Evolutionary conservation across 2,329 filamentous ascomycete genomes (phyloP), one percentile per base, ranked within the genome.

Genomic region (Pseudogymnoascus verrucosus): DNA sequence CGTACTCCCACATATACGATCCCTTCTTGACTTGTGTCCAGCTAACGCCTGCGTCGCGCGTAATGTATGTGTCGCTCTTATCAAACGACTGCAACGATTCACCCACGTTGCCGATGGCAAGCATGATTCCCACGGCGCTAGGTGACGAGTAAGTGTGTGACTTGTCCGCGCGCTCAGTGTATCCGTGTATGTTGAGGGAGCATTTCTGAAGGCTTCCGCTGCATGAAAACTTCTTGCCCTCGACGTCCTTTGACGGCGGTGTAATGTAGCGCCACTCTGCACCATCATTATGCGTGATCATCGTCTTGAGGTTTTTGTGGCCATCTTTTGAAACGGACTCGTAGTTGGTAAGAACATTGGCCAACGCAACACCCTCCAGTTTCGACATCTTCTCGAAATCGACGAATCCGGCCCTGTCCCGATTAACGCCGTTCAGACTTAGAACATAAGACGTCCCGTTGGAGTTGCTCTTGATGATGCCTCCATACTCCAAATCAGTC

Each of bases 351-450:
- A 99, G 91, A 6, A 90, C 79, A 71, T 99, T 99, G 72, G 92
- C 90, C 67, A 99, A 76, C 14, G 88, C 86, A 61, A 99, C 91
- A 47, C 95, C 95, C 75, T 99, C 93, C 12, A 99, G 80, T 2
- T 92, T 92, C 59, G 90, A 84, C 80, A 97, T 91, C 78, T 96
- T 97, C 74, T 99, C 95, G 75, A 96, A 99, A 73, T 99, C 95
- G 51, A 96, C 93, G 71, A 88, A 97, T 47, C 88, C 92, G 1
- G 74, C 69, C 11, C 82, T 78, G 72, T 97, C 87, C 69, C 91
- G 85, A 75, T 98, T 97, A 72, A 98, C 91, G 19, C 85, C 85
- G 60, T 84, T 80, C 23, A 95, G 81, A 75, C 90, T 96, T 67
- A 96, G 79, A 11, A 96, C 90, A 71, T 97, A 99, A 1, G 90